A percentile compares a stretch with the other conserved stretches of the same genome.
These are phyloP conservation scores for Sequoiadendron giganteum DNA, from an alignment of 75 land plant species.

Conservation along the genomic window DNA sequence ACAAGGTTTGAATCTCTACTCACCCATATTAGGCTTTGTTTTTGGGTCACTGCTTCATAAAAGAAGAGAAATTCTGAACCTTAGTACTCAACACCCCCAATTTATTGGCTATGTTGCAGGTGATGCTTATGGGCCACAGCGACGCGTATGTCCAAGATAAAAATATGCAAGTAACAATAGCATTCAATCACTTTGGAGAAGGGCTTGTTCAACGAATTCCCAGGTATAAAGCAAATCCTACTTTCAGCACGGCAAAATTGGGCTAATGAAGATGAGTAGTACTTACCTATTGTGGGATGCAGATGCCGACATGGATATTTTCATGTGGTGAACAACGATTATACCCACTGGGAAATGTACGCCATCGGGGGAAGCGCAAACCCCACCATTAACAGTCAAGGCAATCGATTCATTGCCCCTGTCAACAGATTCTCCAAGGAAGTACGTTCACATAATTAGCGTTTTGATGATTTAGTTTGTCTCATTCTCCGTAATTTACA, in stretches of 20 bases:
- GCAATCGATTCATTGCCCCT: slow-evolving; percentile 27
- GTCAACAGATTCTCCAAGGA: not conserved
- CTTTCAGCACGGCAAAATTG: not conserved
- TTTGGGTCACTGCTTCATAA: not conserved
- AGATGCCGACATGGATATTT: slow-evolving; percentile 38
- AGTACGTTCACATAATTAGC: not conserved
- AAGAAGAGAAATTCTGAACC: too few relatives aligned
- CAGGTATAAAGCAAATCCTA: slow-evolving; percentile 17
- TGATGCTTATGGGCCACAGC: slow-evolving; percentile 55
- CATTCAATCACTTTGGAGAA: slow-evolving; percentile 56
- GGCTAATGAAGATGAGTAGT: not conserved
- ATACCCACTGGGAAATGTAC: slow-evolving; percentile 31
- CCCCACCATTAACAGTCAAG: slow-evolving; percentile 37
- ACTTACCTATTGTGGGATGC: not conserved
- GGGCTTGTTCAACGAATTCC: slow-evolving; percentile 68
- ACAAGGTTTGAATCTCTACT: slow-evolving; percentile 27
- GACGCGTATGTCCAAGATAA: slow-evolving; percentile 28
- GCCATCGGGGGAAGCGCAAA: slow-evolving; percentile 34
- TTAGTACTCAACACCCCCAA: too few relatives aligned
- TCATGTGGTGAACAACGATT: slow-evolving; percentile 36
- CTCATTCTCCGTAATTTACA: not conserved
- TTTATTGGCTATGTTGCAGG: slow-evolving; percentile 13
- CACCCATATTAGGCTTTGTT: too few relatives aligned
- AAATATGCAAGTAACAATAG: slow-evolving; percentile 52
- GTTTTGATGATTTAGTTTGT: not conserved